Evolutionary conservation across 2,329 filamentous ascomycete species (phyloP).

Genomic region (Amylocarpus encephaloides): DNA sequence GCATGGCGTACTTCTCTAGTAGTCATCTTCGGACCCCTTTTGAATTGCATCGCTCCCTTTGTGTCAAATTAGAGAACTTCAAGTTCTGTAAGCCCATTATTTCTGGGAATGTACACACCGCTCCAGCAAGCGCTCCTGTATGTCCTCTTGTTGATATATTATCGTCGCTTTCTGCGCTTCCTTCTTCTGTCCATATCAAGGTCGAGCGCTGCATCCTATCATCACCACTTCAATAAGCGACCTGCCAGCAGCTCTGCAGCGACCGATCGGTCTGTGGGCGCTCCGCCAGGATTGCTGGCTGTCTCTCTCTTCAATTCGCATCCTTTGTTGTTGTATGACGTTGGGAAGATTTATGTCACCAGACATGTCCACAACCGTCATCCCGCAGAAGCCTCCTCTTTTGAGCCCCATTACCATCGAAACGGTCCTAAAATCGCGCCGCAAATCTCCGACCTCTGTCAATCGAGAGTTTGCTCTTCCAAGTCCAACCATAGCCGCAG

Average conservation of each 20-base stretch:
- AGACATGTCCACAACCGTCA: constrained; percentile 7
- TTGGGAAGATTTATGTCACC: not conserved
- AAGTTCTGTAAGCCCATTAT: not conserved
- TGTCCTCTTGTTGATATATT: not conserved
- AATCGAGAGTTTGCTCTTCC: constrained; percentile 9
- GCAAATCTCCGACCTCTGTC: constrained; percentile 2
- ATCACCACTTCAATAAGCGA: too few species aligned
- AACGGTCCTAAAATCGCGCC: not conserved
- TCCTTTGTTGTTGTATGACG: constrained; percentile 1
- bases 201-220: not conserved
- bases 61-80: constrained; percentile 3
- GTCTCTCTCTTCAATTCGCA: not conserved
- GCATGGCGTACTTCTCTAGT: not conserved
- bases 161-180: not conserved
- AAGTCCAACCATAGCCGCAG: constrained; percentile 24
- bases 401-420: constrained; percentile 13
- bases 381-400: constrained; percentile 9
- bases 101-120: not conserved
- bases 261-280: not conserved
- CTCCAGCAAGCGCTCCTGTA: not conserved
- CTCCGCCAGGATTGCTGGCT: not conserved
- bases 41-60: constrained; percentile 5
- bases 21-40: constrained; percentile 2
- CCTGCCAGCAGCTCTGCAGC: too few species aligned
- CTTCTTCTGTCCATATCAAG: not conserved